These are phyloP conservation scores for Backusella morwellensis DNA, from an alignment of 192 early-diverging fungal genomes.

Conservation along the genomic window DNA sequence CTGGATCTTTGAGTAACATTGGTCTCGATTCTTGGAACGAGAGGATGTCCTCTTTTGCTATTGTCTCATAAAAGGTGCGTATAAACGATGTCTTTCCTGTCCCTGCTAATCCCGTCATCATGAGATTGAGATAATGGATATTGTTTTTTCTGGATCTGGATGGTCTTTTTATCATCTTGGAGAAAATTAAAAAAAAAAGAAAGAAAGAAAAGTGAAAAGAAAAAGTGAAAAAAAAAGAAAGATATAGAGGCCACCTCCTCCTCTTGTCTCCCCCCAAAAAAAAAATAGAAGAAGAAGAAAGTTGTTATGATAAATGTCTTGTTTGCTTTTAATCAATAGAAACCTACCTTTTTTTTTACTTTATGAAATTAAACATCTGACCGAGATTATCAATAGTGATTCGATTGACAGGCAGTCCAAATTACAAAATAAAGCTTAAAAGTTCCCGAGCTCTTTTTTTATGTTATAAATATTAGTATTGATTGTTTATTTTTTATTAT, in stretches of 20 bases:
- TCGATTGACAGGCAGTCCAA: background rate
- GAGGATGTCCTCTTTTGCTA: constrained; percentile 10
- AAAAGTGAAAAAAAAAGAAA: background rate
- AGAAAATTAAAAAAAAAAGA: background rate
- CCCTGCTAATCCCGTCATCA: constrained; percentile 70
- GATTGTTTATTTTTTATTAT: background rate
- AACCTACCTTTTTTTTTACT: background rate
- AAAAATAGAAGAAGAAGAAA: background rate
- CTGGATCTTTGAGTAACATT: constrained; percentile 33
- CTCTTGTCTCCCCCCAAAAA: background rate
- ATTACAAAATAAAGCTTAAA: constrained; percentile 1
- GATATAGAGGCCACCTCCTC: background rate
- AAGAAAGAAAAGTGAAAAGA: background rate
- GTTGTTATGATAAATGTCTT: too few species aligned
- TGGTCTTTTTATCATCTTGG: background rate
- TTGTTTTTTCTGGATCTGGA: constrained; percentile 34
- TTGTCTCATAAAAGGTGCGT: constrained; percentile 74
- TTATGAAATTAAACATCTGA: background rate
- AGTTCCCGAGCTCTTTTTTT: background rate
- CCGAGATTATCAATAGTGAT: background rate
- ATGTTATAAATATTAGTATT: background rate
- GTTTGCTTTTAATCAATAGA: background rate
- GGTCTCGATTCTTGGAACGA: constrained; percentile 18
- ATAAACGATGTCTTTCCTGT: constrained; percentile 92
- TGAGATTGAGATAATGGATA: constrained; percentile 52